Evolutionary conservation across 2,329 filamentous ascomycete genomes (phyloP).

Genomic region (Hymenoscyphus occultus): DNA sequence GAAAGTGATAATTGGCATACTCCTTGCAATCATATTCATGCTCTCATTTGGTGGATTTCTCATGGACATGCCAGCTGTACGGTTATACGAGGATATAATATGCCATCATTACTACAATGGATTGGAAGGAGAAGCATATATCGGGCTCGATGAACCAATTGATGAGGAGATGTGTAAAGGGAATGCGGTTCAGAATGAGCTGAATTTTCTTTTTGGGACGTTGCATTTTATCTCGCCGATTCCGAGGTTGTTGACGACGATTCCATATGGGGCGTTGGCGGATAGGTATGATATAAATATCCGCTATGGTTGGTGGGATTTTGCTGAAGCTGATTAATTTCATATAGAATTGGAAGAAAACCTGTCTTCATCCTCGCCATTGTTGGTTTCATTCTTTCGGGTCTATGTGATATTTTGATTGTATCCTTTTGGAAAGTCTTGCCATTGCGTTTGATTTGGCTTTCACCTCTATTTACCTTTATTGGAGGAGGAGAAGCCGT

Average conservation of each 20-base stretch:
- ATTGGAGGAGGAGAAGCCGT: slow-evolving; percentile 40
- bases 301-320: not conserved
- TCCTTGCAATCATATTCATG: slow-evolving; percentile 36
- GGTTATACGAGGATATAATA: slow-evolving; percentile 41
- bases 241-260: slow-evolving; percentile 36
- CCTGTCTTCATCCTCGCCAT: slow-evolving; percentile 28
- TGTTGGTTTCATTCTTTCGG: slow-evolving; percentile 33
- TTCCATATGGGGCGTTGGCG: slow-evolving; percentile 41
- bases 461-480: slow-evolving; percentile 35
- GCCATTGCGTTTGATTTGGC: slow-evolving; percentile 37
- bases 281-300: slow-evolving; percentile 34
- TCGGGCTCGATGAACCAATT: slow-evolving; percentile 31
- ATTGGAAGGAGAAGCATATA: slow-evolving; percentile 23
- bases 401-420: slow-evolving; percentile 35
- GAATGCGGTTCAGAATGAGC: slow-evolving; percentile 38
- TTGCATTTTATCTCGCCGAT: slow-evolving; percentile 34
- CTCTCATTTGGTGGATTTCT: slow-evolving; percentile 34
- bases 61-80: slow-evolving; percentile 36
- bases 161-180: slow-evolving; percentile 40
- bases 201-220: slow-evolving; percentile 39
- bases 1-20: slow-evolving; percentile 35
- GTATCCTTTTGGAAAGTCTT: slow-evolving; percentile 37
- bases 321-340: not conserved
- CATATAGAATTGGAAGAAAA: slow-evolving; percentile 13
- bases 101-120: slow-evolving; percentile 40